Percentiles rank a stretch among this genome's conserved stretches.
Evolutionary conservation across 2,329 filamentous ascomycete species (phyloP).

Genomic region (Claviceps sp.): DNA sequence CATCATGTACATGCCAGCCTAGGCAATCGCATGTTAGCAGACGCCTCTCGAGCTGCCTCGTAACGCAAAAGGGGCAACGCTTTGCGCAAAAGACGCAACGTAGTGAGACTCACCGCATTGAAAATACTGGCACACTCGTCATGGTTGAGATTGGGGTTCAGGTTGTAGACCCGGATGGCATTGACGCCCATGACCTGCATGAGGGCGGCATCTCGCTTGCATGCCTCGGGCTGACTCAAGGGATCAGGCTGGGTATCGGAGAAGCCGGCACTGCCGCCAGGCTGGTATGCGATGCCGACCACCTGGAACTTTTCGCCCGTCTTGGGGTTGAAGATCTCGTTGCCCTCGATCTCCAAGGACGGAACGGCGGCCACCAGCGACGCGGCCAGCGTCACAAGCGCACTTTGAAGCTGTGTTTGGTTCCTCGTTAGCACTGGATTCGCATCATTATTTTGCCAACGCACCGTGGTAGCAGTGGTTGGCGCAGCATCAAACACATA

Average conservation of each 20-base stretch:
- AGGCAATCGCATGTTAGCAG: background rate
- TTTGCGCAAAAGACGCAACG: background rate
- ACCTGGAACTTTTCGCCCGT: slow-evolving; percentile 51
- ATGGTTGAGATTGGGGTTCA: slow-evolving; percentile 52
- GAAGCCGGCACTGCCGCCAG: slow-evolving; percentile 50
- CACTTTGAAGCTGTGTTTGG: slow-evolving; percentile 22
- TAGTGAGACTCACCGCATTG: slow-evolving; percentile 34
- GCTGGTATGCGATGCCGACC: slow-evolving; percentile 56
- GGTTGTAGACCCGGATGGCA: slow-evolving; percentile 56
- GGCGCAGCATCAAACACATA: slow-evolving; percentile 4
- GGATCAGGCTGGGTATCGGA: slow-evolving; percentile 40
- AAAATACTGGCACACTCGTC: slow-evolving; percentile 55
- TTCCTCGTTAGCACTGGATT: background rate
- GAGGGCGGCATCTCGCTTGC: slow-evolving; percentile 50
- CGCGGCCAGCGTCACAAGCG: slow-evolving; percentile 39
- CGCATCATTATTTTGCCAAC: no score
- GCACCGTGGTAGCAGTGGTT: no score
- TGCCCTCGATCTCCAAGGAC: slow-evolving; percentile 41
- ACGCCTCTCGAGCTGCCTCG: background rate
- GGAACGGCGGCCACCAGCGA: slow-evolving; percentile 42
- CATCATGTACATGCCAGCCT: slow-evolving; percentile 55
- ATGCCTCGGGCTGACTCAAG: slow-evolving; percentile 42
- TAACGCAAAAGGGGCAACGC: no score
- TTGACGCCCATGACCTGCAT: slow-evolving; percentile 54
- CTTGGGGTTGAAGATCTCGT: slow-evolving; percentile 45